Conservation (phyloP, 305 asterid genomes). For the Euphrasia arctica region DNA sequence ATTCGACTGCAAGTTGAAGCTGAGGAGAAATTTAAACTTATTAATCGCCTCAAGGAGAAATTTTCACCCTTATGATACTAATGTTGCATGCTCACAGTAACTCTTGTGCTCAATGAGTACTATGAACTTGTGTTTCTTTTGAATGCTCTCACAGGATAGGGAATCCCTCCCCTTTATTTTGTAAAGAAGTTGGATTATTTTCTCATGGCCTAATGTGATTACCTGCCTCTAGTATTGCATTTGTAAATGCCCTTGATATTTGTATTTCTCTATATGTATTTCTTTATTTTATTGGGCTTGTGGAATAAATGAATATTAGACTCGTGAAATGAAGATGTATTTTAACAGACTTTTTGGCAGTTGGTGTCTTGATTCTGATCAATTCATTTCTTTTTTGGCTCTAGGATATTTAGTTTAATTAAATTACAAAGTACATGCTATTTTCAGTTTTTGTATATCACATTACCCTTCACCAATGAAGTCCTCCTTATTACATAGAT, state of each 20-base stretch:
- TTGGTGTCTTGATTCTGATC: neutral
- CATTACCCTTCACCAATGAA: too few relatives aligned
- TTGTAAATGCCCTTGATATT: neutral
- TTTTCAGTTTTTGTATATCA: too few relatives aligned
- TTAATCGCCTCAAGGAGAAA: slow-evolving; percentile 78
- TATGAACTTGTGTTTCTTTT: slow-evolving; percentile 2
- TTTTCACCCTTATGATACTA: slow-evolving; percentile 30
- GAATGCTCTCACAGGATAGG: slow-evolving; percentile 9
- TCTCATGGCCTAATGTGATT: neutral
- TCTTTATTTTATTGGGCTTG: neutral
- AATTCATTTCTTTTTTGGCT: neutral
- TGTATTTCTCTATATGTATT: neutral
- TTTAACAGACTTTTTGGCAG: neutral
- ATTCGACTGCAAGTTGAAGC: slow-evolving; percentile 84
- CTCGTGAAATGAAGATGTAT: neutral
- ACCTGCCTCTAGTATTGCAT: neutral
- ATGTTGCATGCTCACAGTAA: neutral
- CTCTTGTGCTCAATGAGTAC: neutral
- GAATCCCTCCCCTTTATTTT: neutral
- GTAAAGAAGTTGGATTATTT: neutral
- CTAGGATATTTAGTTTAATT: too few relatives aligned
- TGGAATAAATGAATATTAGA: neutral
- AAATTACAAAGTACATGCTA: too few relatives aligned
- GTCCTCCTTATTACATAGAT: too few relatives aligned
- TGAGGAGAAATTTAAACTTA: slow-evolving; percentile 94